Evolutionary conservation across 352 stramenopile species (phyloP).

Genomic region (Pythium phragmiticola): DNA sequence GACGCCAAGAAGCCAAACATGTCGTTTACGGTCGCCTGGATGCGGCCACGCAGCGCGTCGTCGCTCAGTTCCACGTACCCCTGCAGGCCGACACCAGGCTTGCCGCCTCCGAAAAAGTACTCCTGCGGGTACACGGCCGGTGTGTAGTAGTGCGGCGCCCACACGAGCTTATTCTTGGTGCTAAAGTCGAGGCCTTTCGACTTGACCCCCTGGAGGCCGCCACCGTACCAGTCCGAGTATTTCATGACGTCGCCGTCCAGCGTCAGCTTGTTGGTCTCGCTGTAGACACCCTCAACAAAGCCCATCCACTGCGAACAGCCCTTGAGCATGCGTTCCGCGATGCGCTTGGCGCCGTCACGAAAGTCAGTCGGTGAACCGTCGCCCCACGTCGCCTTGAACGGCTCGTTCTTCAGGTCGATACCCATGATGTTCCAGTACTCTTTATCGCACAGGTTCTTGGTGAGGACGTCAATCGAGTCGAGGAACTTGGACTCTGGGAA

Average conservation of each 20-base stretch:
- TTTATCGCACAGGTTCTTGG: slow-evolving; percentile 43
- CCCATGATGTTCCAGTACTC: slow-evolving; percentile 78
- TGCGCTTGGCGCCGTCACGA: slow-evolving; percentile 40
- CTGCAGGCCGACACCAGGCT: slow-evolving; percentile 27
- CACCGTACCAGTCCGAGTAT: slow-evolving; percentile 76
- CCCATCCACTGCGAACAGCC: slow-evolving; percentile 68
- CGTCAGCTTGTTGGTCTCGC: slow-evolving; percentile 35
- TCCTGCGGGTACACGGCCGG: slow-evolving; percentile 56
- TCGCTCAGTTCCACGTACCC: slow-evolving; percentile 56
- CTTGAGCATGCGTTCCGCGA: slow-evolving; percentile 64
- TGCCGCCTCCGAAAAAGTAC: slow-evolving; percentile 60
- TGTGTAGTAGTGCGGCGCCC: slow-evolving; percentile 76
- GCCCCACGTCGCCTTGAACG: slow-evolving; percentile 50
- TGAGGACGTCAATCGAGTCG: slow-evolving; percentile 36
- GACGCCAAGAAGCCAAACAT: slow-evolving; percentile 69
- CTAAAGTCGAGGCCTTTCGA: slow-evolving; percentile 48
- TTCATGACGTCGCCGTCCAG: slow-evolving; percentile 46
- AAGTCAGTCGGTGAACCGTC: slow-evolving; percentile 47
- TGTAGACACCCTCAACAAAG: slow-evolving; percentile 70
- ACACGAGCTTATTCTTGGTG: slow-evolving; percentile 68
- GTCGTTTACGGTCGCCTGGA: slow-evolving; percentile 55
- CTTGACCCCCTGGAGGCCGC: slow-evolving; percentile 42
- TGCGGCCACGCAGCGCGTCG: slow-evolving; percentile 33
- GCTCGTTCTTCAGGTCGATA: slow-evolving; percentile 72
- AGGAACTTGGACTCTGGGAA: slow-evolving; percentile 23